Evolutionary conservation across 352 stramenopile genomes (phyloP), one percentile per base, ranked within the genome.

Genomic region (Phytophthora litchii): DNA sequence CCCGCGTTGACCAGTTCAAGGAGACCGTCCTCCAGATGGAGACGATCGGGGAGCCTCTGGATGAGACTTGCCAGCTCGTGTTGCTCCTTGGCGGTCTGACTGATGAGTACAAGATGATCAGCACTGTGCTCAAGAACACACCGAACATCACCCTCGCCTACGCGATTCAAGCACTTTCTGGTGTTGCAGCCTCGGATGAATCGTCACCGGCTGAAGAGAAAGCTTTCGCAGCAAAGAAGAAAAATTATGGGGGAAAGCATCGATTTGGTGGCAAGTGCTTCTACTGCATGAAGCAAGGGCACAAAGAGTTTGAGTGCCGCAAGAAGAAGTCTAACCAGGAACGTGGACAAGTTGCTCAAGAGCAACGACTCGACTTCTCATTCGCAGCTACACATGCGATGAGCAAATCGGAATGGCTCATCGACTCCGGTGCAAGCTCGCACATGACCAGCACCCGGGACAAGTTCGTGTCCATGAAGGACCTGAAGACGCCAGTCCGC

Each of bases 31-130:
- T 42, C 2, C 10, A 42, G 14, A 21, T 42, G 14, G 36, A 42
- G 13, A 0, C 36, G 4, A 42, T 42, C 36, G 49, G 54, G 12
- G 54, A 70, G 19, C 19, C 36, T 1, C 36, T 74, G 4, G 54
- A 74, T 31, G 37, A 52, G 10, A 12, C 60, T 1, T 37, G 60
- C 2, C 58, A 74, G 37, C 1, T 70, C 9, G 60, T 67, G n/a
- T 29, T 72, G 5, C 42, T 72, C 3, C 52, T 69, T 1, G 58
- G 54, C 0, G 69, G 67, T 34, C 57, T 76, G 4, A 46, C 56
- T 3, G 20, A 27, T 5, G 56, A 76, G 9, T 69, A 72, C 31
- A 12, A 16, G 9, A 11, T 58, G 38, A 42, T 49, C 6, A 9
- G 23, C 25, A 50, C 1, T 9, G 25, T 50, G 7, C 37, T 49